Evolutionary conservation across 129 eudicot genomes (phyloP).

Genomic region (Arctium minus): DNA sequence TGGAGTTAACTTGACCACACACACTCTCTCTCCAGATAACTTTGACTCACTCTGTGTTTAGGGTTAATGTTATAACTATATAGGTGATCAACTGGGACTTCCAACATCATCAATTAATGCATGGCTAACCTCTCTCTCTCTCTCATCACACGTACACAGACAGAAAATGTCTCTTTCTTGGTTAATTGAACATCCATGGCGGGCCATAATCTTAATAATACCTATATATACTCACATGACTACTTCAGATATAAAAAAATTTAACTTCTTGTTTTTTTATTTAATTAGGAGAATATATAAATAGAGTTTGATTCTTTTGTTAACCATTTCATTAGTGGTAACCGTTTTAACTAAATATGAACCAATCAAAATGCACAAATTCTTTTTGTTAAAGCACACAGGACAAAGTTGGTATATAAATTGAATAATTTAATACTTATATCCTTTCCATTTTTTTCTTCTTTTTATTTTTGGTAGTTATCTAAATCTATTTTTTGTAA

Average conservation of each 20-base stretch:
- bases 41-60: constrained; percentile 19
- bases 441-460: too few species aligned
- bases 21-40: constrained; percentile 17
- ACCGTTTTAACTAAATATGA: too few species aligned
- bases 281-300: background rate
- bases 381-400: too few species aligned
- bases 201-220: background rate
- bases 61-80: constrained; percentile 12
- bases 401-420: too few species aligned
- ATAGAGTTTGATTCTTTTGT: too few species aligned
- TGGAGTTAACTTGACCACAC: constrained; percentile 43
- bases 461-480: too few species aligned
- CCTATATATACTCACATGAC: background rate
- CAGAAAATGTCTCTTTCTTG: constrained; percentile 3
- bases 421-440: too few species aligned
- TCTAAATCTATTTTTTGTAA: too few species aligned
- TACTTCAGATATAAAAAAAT: background rate
- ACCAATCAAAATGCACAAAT: too few species aligned
- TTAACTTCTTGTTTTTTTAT: constrained; percentile 5
- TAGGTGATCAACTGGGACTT: background rate
- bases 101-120: constrained; percentile 18
- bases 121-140: constrained; percentile 9
- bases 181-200: constrained; percentile 2
- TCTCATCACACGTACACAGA: constrained; percentile 3
- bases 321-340: too few species aligned